Percentiles rank a stretch among this genome's conserved stretches.
phyloP scores from a whole-genome alignment of 176 grass and related monocot species.

The Eleusine indica region DNA sequence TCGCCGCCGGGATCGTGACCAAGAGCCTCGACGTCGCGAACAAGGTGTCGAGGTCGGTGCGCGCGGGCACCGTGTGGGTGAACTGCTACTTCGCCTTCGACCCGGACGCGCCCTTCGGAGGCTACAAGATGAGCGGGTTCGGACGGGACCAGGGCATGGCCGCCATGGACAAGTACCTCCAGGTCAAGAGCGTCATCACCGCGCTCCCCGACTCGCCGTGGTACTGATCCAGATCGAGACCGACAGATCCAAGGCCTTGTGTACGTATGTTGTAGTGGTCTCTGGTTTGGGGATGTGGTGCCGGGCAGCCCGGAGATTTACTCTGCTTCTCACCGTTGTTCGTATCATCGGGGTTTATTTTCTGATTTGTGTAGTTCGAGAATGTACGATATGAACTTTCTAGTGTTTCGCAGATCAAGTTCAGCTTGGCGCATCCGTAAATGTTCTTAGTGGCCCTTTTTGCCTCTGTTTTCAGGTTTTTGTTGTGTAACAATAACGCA shows the following conservation, averaged over 20 bases:
- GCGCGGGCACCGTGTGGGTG: slow-evolving; percentile 73
- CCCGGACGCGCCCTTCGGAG: slow-evolving; percentile 73
- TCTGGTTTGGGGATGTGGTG: background rate
- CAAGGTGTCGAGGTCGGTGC: slow-evolving; percentile 72
- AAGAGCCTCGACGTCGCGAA: slow-evolving; percentile 73
- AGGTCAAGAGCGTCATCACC: slow-evolving; percentile 83
- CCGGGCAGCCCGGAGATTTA: background rate
- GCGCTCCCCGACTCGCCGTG: slow-evolving; percentile 74
- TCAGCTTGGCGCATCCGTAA: background rate
- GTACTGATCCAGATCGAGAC: slow-evolving; percentile 40
- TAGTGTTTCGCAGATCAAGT: background rate
- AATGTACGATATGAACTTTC: background rate
- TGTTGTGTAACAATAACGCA: background rate
- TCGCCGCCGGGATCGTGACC: slow-evolving; percentile 68
- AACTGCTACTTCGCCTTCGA: slow-evolving; percentile 92
- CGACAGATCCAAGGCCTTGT: background rate
- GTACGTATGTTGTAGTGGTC: background rate
- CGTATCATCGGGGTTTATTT: background rate
- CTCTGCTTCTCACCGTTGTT: background rate
- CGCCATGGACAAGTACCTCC: slow-evolving; percentile 77
- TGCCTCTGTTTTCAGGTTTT: background rate
- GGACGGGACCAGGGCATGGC: slow-evolving; percentile 74
- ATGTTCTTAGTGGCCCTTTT: background rate
- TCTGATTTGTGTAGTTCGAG: background rate
- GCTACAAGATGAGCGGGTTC: slow-evolving; percentile 90